Base-by-base conservation (phyloP, 2,329 filamentous ascomycete species). In the Nemania sp. region DNA sequence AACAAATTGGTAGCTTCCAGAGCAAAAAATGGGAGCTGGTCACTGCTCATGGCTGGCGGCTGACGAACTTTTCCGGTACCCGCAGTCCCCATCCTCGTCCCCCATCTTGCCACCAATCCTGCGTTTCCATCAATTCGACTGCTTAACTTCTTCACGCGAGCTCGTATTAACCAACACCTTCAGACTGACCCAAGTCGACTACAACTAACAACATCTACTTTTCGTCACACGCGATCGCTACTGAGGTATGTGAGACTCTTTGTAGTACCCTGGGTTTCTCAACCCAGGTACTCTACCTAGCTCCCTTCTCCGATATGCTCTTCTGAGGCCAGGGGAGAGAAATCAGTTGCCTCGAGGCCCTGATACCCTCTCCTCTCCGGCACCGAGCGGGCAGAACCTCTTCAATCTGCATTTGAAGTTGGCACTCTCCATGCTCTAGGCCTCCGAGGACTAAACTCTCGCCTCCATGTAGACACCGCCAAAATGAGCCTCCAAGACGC, bases 401-500 rank as follows among this genome's bases (percentile, higher is more conserved):
- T 83, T 82, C 81, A 80, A 78, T 74, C 79, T 73, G 64, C 71
- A 70, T 72, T 76, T 77, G 77, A 75, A 75, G 80, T 87, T 88
- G 89, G 89, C 88, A 91, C 89, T 91, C 89, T 90, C 85, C 87
- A 86, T 82, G 88, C 88, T 90, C 84, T 80, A 80, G 81, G 86
- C 85, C 85, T 84, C 81, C 79, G 81, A 86, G 86, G 87, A 87
- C 88, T 90, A 90, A 90, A 85, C 73, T 80, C 76, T 72, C 74
- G 74, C 75, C 72, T 73, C 65, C 64, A 57, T 80, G 80, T 82
- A 90, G 88, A 90, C 88, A 90, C 88, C 89, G 90, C 83, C 90
- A 98, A 92, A 83, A 99, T 99, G 95, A 94, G 98, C 82, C 94
- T 99, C 86, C 97, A 98, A 90, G 96, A 99, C 92, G 94, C 93